phyloP scores from a whole-genome alignment of 2,329 filamentous ascomycete genomes.

The Clathrospora elynae region DNA sequence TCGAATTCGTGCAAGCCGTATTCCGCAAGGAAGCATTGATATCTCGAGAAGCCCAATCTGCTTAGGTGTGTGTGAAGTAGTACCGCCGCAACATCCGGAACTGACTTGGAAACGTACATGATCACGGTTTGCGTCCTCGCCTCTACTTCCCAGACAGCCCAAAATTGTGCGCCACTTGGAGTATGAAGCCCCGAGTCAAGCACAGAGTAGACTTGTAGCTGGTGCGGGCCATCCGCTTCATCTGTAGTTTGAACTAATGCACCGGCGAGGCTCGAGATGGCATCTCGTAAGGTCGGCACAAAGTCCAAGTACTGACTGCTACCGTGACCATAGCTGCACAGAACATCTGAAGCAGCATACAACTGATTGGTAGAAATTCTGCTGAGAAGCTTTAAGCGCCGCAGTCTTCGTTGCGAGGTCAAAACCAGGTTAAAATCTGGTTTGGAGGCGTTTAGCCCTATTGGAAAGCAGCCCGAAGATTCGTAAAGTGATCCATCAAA shows the following conservation, averaged over 20 bases:
- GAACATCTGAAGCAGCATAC: constrained; percentile 22
- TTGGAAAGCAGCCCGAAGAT: constrained; percentile 44
- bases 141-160: constrained; percentile 45
- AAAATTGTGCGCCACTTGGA: constrained; percentile 41
- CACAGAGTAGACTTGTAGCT: constrained; percentile 40
- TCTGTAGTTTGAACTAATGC: constrained; percentile 29
- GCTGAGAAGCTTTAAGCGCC: constrained; percentile 38
- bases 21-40: constrained; percentile 45
- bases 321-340: constrained; percentile 23
- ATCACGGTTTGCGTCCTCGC: constrained; percentile 33
- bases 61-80: constrained; percentile 46
- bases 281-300: constrained; percentile 29
- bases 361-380: constrained; percentile 32
- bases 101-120: constrained; percentile 46
- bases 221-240: constrained; percentile 36
- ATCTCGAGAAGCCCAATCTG: constrained; percentile 40
- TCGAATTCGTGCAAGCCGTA: constrained; percentile 29
- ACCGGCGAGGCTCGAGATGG: constrained; percentile 31
- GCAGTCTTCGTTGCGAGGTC: constrained; percentile 38
- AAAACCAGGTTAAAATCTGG: constrained; percentile 42
- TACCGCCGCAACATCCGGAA: constrained; percentile 35
- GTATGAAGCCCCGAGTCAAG: constrained; percentile 49
- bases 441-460: constrained; percentile 41
- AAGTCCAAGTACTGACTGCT: constrained; percentile 24
- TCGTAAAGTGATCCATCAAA: constrained; percentile 34